Percentiles rank a stretch among this genome's conserved stretches.
phyloP scores from a whole-genome alignment of 2,329 filamentous ascomycete genomes.

The Stromatinia cepivora region DNA sequence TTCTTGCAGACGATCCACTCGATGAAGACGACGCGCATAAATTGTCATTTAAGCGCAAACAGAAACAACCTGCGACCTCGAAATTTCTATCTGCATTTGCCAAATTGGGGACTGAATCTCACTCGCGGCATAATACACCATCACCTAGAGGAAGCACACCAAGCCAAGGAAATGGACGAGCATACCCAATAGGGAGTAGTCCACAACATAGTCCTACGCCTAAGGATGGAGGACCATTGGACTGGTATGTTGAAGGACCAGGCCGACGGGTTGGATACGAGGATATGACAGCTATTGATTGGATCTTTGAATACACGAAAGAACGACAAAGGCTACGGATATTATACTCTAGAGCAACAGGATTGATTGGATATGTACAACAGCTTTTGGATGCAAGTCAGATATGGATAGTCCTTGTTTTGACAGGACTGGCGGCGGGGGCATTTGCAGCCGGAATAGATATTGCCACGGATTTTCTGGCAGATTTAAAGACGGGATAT shows the following conservation, averaged over 20 bases:
- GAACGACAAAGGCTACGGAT: constrained; percentile 85
- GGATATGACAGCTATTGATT: constrained; percentile 95
- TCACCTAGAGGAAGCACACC: constrained; percentile 35
- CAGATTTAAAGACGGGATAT: constrained; percentile 86
- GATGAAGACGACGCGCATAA: constrained; percentile 49
- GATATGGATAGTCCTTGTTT: constrained; percentile 85
- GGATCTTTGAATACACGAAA: constrained; percentile 98
- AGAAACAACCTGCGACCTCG: constrained; percentile 44
- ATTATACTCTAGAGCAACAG: constrained; percentile 66
- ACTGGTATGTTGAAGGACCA: constrained; percentile 90
- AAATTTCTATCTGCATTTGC: constrained; percentile 38
- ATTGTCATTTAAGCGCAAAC: constrained; percentile 72
- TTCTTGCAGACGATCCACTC: constrained; percentile 59
- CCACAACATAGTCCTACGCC: constrained; percentile 25
- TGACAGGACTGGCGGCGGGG: constrained; percentile 82
- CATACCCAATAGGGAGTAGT: constrained; percentile 26
- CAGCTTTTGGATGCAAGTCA: constrained; percentile 82
- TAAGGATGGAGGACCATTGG: constrained; percentile 55
- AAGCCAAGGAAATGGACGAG: constrained; percentile 24
- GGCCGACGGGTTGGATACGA: constrained; percentile 92
- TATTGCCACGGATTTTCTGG: constrained; percentile 88
- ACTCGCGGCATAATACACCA: constrained; percentile 32
- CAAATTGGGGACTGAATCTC: constrained; percentile 27
- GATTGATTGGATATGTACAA: constrained; percentile 70
- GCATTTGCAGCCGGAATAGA: constrained; percentile 85